phyloP scores from a whole-genome alignment of 495 filamentous ascomycete genomes.

The Pseudotulostoma volvatum region DNA sequence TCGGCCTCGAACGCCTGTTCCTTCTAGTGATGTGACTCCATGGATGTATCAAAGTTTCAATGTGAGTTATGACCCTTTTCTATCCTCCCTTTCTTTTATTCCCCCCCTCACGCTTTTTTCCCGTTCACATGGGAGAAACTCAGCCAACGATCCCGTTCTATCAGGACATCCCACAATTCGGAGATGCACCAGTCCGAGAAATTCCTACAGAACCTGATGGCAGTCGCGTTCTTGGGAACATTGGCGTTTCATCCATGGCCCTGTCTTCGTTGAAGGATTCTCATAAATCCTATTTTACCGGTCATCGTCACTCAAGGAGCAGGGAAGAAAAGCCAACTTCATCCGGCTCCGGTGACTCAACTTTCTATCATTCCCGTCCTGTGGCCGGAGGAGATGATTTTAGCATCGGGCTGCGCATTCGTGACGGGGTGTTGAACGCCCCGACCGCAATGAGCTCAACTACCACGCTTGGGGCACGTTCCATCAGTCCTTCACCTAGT shows the following conservation, averaged over 20 bases:
- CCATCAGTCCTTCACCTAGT: slow-evolving; percentile 63
- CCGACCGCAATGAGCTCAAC: slow-evolving; percentile 31
- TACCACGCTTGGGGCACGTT: slow-evolving; percentile 35
- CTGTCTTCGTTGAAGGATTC: slow-evolving; percentile 31
- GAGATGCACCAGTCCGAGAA: slow-evolving; percentile 66
- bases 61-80: slow-evolving; percentile 29
- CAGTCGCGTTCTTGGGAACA: slow-evolving; percentile 31
- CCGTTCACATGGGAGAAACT: too few relatives aligned
- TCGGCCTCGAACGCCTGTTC: slow-evolving; percentile 65
- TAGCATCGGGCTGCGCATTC: slow-evolving; percentile 30
- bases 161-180: slow-evolving; percentile 64
- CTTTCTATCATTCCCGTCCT: slow-evolving; percentile 36
- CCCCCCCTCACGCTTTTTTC: too few relatives aligned
- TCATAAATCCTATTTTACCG: slow-evolving; percentile 47
- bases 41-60: slow-evolving; percentile 87
- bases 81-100: slow-evolving; percentile 3
- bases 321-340: slow-evolving; percentile 52
- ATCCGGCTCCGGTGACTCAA: slow-evolving; percentile 28
- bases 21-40: slow-evolving; percentile 85
- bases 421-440: slow-evolving; percentile 26
- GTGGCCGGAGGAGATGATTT: slow-evolving; percentile 57
- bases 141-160: slow-evolving; percentile 1
- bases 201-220: slow-evolving; percentile 52
- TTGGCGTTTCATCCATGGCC: slow-evolving; percentile 17
- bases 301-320: slow-evolving; percentile 51